phyloP scores from a whole-genome alignment of 768 basidiomycete species.

The Amanita muscaria region DNA sequence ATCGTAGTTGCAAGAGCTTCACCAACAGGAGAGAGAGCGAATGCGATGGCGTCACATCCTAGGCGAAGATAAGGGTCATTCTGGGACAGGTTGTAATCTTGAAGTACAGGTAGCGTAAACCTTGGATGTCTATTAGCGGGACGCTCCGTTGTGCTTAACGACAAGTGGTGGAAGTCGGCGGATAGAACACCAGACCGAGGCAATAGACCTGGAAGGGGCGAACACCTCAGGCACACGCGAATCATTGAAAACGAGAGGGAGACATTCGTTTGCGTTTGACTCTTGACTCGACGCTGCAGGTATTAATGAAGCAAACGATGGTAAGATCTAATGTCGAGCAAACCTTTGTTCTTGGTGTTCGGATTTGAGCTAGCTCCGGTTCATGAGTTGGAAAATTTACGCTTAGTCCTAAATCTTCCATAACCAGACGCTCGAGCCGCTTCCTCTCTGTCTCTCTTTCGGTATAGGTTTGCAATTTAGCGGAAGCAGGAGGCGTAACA shows the following conservation, averaged over 20 bases:
- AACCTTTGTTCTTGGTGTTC: not conserved
- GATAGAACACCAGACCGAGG: conserved; percentile 64
- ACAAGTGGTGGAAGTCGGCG: conserved; percentile 51
- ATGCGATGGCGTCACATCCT: conserved; percentile 35
- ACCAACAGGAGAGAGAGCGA: conserved; percentile 37
- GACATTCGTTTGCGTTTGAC: conserved; percentile 15
- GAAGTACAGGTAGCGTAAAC: conserved; percentile 4
- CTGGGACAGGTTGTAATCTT: conserved; percentile 7
- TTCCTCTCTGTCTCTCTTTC: conserved; percentile 27
- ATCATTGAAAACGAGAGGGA: conserved; percentile 44
- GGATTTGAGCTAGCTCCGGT: not conserved
- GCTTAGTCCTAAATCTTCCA: conserved; percentile 52
- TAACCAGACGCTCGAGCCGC: conserved; percentile 37
- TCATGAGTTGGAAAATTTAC: conserved; percentile 28
- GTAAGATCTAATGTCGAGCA: not conserved
- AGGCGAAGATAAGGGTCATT: conserved; percentile 27
- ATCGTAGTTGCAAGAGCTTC: conserved; percentile 27
- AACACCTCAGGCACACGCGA: conserved; percentile 60
- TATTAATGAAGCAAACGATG: not conserved
- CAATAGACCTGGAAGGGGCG: conserved; percentile 37
- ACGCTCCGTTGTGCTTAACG: conserved; percentile 25
- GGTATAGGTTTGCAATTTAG: conserved; percentile 14
- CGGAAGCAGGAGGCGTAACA: conserved; percentile 32
- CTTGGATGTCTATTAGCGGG: conserved; percentile 13
- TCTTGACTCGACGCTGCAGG: conserved; percentile 3